Evolutionary conservation across 2,329 filamentous ascomycete genomes (phyloP), one percentile per base, ranked within the genome.

Genomic region (Tolypocladium endophyticum): DNA sequence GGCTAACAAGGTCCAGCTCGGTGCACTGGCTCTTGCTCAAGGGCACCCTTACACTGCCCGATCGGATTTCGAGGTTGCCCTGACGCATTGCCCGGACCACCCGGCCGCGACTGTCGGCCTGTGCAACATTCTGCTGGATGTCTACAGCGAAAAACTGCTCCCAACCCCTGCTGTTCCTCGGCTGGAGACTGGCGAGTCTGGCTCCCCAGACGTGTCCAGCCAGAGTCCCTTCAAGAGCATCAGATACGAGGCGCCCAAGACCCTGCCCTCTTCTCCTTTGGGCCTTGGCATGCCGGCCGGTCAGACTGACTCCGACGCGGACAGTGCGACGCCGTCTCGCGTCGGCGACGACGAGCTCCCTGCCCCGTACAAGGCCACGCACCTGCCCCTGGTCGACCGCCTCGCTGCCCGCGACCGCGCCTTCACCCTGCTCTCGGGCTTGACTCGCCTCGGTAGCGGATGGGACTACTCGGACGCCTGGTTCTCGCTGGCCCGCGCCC

Each of bases 391-490:
- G 20, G 79, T 91, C 39, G 92, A 94, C 71, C 85, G 92, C 14
- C 83, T 97, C n/a, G 90, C 92, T 4, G 90, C 92, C 20, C 86
- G 93, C 25, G 94, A 97, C 70, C 84, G 94, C 57, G 94, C 94
- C 0, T 94, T 92, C 69, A 88, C 87, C 16, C 80, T 99, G 20
- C 79, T 99, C 3, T 89, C 88, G 0, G 84, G 86, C 0, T 77
- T 97, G 58, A 97, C 92, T 2, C 95, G 92, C 71, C 82, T 92
- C 11, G 93, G 93, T 11, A 81, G 79, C 16, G 90, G 91, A 0
- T 99, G 94, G 94, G 93, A 97, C 73, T 84, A 88, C 71, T 87
- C 90, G 0, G 94, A 97, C 70, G 94, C 93, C 6, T 99, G 94
- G 94, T 93, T 91, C 69, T 84, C 88, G 5, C 81, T 99, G 39